Evolutionary conservation across 1,284 basidiomycete genomes (phyloP), one percentile per base, ranked within the genome.

Genomic region (Peniophora sp.): DNA sequence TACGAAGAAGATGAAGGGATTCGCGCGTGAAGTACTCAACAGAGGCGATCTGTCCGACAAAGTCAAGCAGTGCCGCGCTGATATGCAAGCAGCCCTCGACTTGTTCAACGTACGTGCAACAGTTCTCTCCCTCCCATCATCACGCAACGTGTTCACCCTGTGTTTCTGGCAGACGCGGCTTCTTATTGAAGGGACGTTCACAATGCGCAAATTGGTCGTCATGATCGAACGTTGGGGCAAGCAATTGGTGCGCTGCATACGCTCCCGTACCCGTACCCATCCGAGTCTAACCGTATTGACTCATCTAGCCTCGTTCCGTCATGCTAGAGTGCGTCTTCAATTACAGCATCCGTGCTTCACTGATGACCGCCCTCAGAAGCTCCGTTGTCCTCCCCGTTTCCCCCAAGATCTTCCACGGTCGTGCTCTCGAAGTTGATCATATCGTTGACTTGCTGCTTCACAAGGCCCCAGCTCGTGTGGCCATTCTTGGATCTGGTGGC

Each of bases 401-500:
- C 12, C 50, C 55, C 8, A 27, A 48, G 2, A 48, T 39, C 34
- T 45, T 54, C 22, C 45, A 49, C 32, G 52, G 53, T n/a, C 48
- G 52, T 16, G 49, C 49, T 17, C 16, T 39, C 16, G 55, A 56
- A 41, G 45, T 56, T 12, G 16, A 38, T 16, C 6, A 36, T 34
- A 48, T 50, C 45, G 27, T 52, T 8, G 36, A 49, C n/a, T 46
- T 51, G 12, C 23, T 54, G 19, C 5, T 27, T 24, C 11, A 48
- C 19, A 23, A 47, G 27, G 11, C 11, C 16, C 46, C 48, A 19
- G 47, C 55, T 17, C 56, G 54, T 38, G 46, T 69, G 2, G 62
- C 60, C 24, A 58, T 70, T 24, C 55, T 64, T 14, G 69, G 69
- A 1, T 56, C 63, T 2, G 67, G 68, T 1, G 68, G 69, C 1